A percentile compares a stretch with the other conserved stretches of the same genome.
Conservation (phyloP, 2,329 filamentous ascomycete species). For the Harringtonia lauricola region DNA sequence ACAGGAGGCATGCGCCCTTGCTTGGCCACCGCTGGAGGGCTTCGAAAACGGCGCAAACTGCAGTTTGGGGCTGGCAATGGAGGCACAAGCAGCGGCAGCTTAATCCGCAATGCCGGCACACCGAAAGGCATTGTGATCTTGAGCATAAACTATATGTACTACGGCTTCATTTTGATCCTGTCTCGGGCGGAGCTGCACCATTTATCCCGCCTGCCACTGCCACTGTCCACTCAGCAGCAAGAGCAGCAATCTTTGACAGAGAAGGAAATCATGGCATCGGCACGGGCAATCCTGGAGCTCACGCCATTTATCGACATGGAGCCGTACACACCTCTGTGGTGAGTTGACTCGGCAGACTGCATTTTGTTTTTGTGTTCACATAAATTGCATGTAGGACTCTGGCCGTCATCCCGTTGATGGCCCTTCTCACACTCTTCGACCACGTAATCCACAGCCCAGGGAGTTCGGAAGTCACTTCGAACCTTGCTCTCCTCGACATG, state of each 20-base stretch:
- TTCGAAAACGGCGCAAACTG: too few relatives aligned
- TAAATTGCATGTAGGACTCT: conserved; percentile 16
- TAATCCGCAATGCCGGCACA: conserved; percentile 8
- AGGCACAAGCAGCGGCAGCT: conserved; percentile 6
- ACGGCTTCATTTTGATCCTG: conserved; percentile 17
- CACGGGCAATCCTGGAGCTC: conserved; percentile 17
- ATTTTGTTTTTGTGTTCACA: background rate
- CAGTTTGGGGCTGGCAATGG: background rate
- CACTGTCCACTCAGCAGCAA: background rate
- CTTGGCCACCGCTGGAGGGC: too few relatives aligned
- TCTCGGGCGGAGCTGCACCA: conserved; percentile 15
- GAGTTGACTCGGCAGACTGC: background rate
- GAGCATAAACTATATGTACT: conserved; percentile 17
- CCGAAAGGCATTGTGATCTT: conserved; percentile 7
- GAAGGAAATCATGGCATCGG: conserved; percentile 1
- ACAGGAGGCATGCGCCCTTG: conserved; percentile 1
- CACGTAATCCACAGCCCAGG: conserved; percentile 25
- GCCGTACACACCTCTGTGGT: conserved; percentile 19
- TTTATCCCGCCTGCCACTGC: background rate
- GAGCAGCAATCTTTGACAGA: background rate
- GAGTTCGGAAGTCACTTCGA: conserved; percentile 21
- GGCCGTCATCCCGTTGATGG: conserved; percentile 23
- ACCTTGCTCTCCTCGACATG: conserved; percentile 28
- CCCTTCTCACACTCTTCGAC: conserved; percentile 29
- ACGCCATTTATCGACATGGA: conserved; percentile 19